Base-by-base conservation (phyloP, 495 filamentous ascomycete species). In the Aspergillus bertholletiae region DNA sequence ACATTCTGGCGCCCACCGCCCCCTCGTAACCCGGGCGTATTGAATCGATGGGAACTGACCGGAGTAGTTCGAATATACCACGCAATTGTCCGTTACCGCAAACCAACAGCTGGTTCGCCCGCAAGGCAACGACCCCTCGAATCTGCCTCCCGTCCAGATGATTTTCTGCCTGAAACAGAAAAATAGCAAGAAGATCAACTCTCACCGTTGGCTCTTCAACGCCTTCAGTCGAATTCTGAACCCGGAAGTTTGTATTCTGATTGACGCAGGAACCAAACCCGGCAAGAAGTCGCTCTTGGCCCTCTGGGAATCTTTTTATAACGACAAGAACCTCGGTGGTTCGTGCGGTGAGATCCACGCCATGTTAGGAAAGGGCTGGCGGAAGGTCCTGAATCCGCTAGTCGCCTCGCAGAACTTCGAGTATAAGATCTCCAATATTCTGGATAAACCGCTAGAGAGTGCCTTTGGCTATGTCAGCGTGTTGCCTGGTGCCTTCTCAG, bases 151-250 rank as follows among this genome's bases (percentile, higher is more conserved):
- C 0, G 92, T 96, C 20, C 94, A 98, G 77, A 92, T 97, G 84
- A 94, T 98, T 60, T 97, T 98, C 77, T 98, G 94, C 64, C 71
- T 98, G 58, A 98, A 98, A 76, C 92, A 96, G 73, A 91, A 96
- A 77, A 98, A 98, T 78, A 93, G 82, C 78, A 97, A 98, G 76
- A 98, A 98, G 82, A 98, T 98, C 79, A 98, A 98, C 75, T 97
- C 94, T 34, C 94, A 98, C 67, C 81, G 94, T 71, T 98, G 94
- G 94, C 80, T 98, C 17, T 98, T 98, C 75, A 96, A 96, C 60
- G 94, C 89, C 18, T 97, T 98, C 69, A 90, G 92, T 54, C 88
- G 93, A 59, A 94, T 98, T 58, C 72, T 98, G 46, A 96, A 98
- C 69, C 94, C 94, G 17, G 94, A 98, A 72, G 86, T 98, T 52